These are phyloP conservation scores for Aaosphaeria arxii DNA, from an alignment of 2,329 filamentous ascomycete species.

Conservation along the genomic window DNA sequence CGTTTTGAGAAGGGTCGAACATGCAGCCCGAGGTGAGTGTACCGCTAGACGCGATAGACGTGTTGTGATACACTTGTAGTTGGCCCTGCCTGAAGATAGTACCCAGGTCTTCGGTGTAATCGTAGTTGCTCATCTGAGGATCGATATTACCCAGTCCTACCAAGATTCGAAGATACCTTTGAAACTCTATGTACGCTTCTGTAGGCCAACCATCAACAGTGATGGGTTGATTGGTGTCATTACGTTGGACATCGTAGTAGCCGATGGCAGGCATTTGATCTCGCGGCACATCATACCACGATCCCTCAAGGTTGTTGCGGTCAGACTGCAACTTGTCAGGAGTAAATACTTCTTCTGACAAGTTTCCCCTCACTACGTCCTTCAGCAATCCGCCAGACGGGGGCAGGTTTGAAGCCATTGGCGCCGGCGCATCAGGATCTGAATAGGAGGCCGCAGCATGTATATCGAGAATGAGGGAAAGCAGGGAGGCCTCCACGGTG, in stretches of 20 bases:
- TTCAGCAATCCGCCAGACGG: conserved; percentile 43
- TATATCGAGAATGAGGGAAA: conserved; percentile 57
- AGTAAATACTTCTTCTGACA: conserved; percentile 54
- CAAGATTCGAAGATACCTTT: conserved; percentile 52
- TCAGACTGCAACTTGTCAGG: conserved; percentile 50
- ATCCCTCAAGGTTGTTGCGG: conserved; percentile 54
- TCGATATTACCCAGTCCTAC: conserved; percentile 57
- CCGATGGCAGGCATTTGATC: conserved; percentile 46
- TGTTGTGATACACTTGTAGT: conserved; percentile 17
- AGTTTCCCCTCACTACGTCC: conserved; percentile 45
- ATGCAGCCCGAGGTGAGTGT: conserved; percentile 53
- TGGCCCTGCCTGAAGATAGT: conserved; percentile 55
- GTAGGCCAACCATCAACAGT: conserved; percentile 64
- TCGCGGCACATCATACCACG: conserved; percentile 51
- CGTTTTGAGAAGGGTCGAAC: conserved; percentile 42
- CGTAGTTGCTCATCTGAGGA: conserved; percentile 55
- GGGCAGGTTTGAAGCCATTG: conserved; percentile 47
- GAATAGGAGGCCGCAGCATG: conserved; percentile 49
- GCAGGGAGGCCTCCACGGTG: conserved; percentile 53
- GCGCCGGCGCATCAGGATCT: conserved; percentile 41
- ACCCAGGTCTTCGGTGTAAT: conserved; percentile 50
- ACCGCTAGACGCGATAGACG: conserved; percentile 38
- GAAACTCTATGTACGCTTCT: conserved; percentile 57
- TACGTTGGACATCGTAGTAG: conserved; percentile 50
- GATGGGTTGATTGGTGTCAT: conserved; percentile 33